Conservation (phyloP, 257 asterid genomes). For the Salvia splendens region DNA sequence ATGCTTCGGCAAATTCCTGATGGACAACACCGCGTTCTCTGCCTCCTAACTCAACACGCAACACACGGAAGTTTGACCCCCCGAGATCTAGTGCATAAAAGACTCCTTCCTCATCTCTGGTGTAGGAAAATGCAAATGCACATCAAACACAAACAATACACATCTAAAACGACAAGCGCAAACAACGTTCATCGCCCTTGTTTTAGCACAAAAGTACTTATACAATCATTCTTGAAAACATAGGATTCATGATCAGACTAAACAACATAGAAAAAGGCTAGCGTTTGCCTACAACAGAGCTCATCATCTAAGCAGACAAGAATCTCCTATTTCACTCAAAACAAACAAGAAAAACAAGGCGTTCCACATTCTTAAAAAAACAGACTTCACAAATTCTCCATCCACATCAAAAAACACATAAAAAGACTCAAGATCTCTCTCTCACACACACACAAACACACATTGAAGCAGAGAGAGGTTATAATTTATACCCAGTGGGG, state of each 20-base stretch:
- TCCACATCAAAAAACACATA: constrained; percentile 4
- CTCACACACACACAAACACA: not conserved
- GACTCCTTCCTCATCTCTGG: constrained; percentile 84
- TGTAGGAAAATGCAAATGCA: not conserved
- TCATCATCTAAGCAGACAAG: not conserved
- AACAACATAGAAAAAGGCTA: not conserved
- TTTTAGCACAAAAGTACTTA: not conserved
- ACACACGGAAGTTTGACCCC: constrained; percentile 91
- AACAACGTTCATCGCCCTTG: not conserved
- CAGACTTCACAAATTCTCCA: not conserved
- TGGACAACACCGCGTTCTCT: constrained; percentile 58
- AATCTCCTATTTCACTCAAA: not conserved
- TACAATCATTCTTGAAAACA: not conserved
- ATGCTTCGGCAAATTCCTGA: constrained; percentile 85
- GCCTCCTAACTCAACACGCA: constrained; percentile 88
- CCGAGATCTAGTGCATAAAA: constrained; percentile 96
- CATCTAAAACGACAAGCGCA: not conserved
- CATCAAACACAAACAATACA: not conserved
- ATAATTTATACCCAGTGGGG: constrained; percentile 60
- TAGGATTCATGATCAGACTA: not conserved
- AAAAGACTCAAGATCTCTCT: not conserved
- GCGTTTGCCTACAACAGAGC: not conserved
- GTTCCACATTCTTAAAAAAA: not conserved
- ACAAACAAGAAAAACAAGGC: not conserved
- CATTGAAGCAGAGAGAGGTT: not conserved